These are phyloP conservation scores for Microsporum ferrugineum DNA, from an alignment of 2,329 filamentous ascomycete genomes.

Conservation along the genomic window DNA sequence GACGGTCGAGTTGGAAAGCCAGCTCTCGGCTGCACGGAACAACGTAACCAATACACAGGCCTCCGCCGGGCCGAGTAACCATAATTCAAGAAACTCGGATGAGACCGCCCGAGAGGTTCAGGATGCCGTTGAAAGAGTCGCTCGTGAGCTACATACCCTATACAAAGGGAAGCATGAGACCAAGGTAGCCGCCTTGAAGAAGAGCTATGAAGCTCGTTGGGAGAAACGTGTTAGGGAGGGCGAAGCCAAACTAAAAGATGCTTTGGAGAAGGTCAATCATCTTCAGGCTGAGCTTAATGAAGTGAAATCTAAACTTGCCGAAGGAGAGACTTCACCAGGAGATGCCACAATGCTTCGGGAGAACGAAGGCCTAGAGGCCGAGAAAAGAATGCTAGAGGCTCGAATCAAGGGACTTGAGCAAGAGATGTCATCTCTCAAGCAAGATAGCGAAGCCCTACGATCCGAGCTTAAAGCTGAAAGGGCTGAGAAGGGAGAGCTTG, in stretches of 20 bases:
- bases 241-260: constrained; percentile 57
- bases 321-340: constrained; percentile 23
- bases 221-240: constrained; percentile 78
- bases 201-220: constrained; percentile 71
- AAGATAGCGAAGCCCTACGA: constrained; percentile 55
- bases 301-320: constrained; percentile 49
- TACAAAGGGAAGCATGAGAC: constrained; percentile 98
- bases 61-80: constrained; percentile 25
- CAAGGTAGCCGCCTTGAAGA: constrained; percentile 81
- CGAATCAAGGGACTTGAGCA: constrained; percentile 64
- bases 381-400: constrained; percentile 58
- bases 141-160: constrained; percentile 79
- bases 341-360: constrained; percentile 37
- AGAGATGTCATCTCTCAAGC: constrained; percentile 57
- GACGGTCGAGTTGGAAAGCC: constrained; percentile 37
- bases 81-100: constrained; percentile 29
- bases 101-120: constrained; percentile 59
- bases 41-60: constrained; percentile 15
- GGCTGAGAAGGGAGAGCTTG: constrained; percentile 37
- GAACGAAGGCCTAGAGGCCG: constrained; percentile 53
- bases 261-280: constrained; percentile 63
- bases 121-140: constrained; percentile 75
- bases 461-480: constrained; percentile 46
- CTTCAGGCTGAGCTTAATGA: constrained; percentile 55
- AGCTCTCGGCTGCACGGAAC: constrained; percentile 34